Evolutionary conservation across 129 eudicot species (phyloP).

Genomic region (Artemisia tridentata): DNA sequence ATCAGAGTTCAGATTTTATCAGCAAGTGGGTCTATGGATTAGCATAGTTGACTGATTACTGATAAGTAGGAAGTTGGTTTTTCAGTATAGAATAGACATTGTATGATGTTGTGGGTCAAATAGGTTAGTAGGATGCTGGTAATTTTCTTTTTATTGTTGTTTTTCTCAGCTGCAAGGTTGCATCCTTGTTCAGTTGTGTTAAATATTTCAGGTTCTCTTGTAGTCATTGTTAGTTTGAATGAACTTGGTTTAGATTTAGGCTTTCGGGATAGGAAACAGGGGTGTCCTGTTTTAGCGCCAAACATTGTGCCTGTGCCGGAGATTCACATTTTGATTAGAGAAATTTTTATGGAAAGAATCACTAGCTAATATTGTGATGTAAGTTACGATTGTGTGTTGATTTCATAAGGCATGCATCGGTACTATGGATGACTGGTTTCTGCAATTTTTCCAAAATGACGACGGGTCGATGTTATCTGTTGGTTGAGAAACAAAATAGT

Average conservation of each 20-base stretch:
- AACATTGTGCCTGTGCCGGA: background rate
- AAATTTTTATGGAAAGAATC: too few relatives aligned
- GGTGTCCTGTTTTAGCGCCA: background rate
- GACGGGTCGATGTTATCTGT: too few relatives aligned
- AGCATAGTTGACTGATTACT: slow-evolving; percentile 2
- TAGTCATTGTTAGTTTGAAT: slow-evolving; percentile 9
- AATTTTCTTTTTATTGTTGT: background rate
- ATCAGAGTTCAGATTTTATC: too few relatives aligned
- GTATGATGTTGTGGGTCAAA: background rate
- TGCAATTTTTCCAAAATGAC: too few relatives aligned
- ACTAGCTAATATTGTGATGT: too few relatives aligned
- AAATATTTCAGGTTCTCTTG: slow-evolving; percentile 7
- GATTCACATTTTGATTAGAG: too few relatives aligned
- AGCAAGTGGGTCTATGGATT: too few relatives aligned
- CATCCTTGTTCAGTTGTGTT: background rate
- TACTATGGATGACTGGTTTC: too few relatives aligned
- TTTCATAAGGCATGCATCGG: too few relatives aligned
- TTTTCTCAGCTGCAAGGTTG: slow-evolving; percentile 7
- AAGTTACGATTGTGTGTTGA: too few relatives aligned
- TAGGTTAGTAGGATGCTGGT: slow-evolving; percentile 14
- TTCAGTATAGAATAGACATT: background rate
- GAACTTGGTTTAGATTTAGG: background rate
- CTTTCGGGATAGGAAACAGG: background rate
- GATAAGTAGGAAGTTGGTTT: background rate
- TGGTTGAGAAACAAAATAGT: too few relatives aligned